Base-by-base conservation (phyloP, 441 rosid species). In the Geranium incanum region DNA sequence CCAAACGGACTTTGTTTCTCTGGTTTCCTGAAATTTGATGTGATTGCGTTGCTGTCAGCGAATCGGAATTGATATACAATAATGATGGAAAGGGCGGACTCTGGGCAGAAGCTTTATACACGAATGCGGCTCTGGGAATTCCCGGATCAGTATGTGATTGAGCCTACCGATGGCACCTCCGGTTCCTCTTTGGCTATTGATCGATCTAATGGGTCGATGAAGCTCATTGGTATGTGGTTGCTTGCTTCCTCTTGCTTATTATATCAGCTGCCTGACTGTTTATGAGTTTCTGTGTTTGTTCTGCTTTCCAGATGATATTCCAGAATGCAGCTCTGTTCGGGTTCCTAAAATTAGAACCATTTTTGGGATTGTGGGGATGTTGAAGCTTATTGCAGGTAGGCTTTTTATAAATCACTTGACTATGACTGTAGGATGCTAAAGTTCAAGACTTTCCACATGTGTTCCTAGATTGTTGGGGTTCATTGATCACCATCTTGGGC, bases 311-410 rank as follows among this genome's bases (percentile, higher is more conserved):
- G 98, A 88, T 80, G 81, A 77, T 64, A 84, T 91, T 71, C 90
- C 98, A 3, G 94, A 86, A 76, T 82, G 89, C 78, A 78, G 77
- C 70, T 80, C 91, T 15, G 68, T 93, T 78, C 93, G 98, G 6
- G 96, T 89, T 19, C 99, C 99, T 21, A 95, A 88, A 78, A 89
- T 95, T 79, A 83, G 70, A 72, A 75, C 88, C 4, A 83, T 95
- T 70, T 93, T 79, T 68, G 98, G 99, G 41, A 84, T 95, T 7
- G 86, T 88, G 69, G 99, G 99, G 69, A 84, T 95, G 93, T 81
- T 95, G 52, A 95, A 89, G 88, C 98, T 95, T 37, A 81, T 95
- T 13, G 98, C 98, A 77, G 98, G 98, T 89, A 78, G 64, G 11
- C 0, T 23, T 23, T 28, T 63, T 21, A 28, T 63, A 0, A 15